These are phyloP conservation scores for Oleoguttula mirabilis DNA, from an alignment of 495 filamentous ascomycete genomes.

Conservation along the genomic window DNA sequence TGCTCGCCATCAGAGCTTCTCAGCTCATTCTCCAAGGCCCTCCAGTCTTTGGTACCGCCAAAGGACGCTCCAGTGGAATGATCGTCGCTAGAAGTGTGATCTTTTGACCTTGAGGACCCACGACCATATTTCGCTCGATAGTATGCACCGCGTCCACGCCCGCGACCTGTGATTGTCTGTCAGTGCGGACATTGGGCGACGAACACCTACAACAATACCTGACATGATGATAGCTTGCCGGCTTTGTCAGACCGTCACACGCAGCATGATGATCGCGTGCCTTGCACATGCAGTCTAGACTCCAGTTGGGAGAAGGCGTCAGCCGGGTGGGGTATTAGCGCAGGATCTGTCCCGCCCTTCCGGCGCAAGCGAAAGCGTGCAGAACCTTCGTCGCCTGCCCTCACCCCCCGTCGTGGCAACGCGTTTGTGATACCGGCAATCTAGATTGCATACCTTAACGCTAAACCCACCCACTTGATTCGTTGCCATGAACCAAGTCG, in stretches of 20 bases:
- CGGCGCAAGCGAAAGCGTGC: neutral
- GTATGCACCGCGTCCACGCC: conserved; percentile 16
- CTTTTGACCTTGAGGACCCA: neutral
- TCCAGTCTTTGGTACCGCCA: conserved; percentile 2
- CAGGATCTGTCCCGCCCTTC: neutral
- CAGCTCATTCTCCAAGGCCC: conserved; percentile 6
- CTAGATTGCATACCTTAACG: neutral
- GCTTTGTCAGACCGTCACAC: too few species aligned
- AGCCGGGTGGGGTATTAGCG: neutral
- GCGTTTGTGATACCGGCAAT: neutral
- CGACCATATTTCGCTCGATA: conserved; percentile 16
- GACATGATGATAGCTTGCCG: too few species aligned
- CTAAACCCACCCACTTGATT: neutral
- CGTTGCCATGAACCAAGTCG: neutral
- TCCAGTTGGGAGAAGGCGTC: neutral
- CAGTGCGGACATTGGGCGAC: too few species aligned
- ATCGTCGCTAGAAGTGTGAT: too few species aligned
- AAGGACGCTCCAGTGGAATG: neutral
- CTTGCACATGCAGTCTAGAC: too few species aligned
- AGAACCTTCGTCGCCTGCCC: neutral
- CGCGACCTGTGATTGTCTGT: conserved; percentile 7
- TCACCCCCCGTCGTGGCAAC: neutral
- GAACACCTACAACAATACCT: too few species aligned
- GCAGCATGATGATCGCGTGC: too few species aligned
- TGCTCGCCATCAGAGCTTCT: conserved; percentile 7